Percentiles rank a stretch among this genome's conserved stretches.
Evolutionary conservation across 2,329 filamentous ascomycete species (phyloP).

Genomic region (Mycosphaerella sp.): DNA sequence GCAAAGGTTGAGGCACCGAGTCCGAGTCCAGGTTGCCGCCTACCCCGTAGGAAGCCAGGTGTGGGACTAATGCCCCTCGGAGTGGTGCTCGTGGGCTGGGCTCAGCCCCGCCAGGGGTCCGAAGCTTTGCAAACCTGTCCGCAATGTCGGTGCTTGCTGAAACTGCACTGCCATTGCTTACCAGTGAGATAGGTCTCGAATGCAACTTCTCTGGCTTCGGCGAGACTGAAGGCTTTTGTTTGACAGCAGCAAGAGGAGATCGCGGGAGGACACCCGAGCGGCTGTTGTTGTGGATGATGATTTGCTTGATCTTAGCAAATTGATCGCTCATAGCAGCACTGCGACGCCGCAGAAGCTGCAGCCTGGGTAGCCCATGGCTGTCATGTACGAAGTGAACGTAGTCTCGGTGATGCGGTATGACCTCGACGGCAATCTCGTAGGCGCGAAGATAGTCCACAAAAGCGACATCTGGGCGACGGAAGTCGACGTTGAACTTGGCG

Average conservation of each 20-base stretch:
- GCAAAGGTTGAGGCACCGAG: slow-evolving; percentile 9
- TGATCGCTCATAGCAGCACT: slow-evolving; percentile 34
- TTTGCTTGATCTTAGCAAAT: slow-evolving; percentile 44
- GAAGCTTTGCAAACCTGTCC: slow-evolving; percentile 31
- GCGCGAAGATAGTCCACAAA: slow-evolving; percentile 80
- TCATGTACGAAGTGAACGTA: slow-evolving; percentile 55
- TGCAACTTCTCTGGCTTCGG: slow-evolving; percentile 59
- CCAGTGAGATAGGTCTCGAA: slow-evolving; percentile 49
- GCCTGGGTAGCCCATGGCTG: slow-evolving; percentile 42
- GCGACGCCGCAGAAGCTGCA: slow-evolving; percentile 37
- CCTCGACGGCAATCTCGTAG: slow-evolving; percentile 68
- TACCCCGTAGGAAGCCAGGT: too few relatives aligned
- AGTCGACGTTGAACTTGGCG: slow-evolving; percentile 56
- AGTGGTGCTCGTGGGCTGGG: slow-evolving; percentile 35
- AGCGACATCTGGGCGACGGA: slow-evolving; percentile 64
- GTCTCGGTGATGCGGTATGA: slow-evolving; percentile 69
- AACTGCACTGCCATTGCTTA: neutral
- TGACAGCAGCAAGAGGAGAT: slow-evolving; percentile 12
- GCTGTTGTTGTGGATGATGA: slow-evolving; percentile 48
- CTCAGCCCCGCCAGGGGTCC: slow-evolving; percentile 15
- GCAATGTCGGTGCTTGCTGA: slow-evolving; percentile 31
- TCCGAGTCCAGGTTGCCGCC: slow-evolving; percentile 1
- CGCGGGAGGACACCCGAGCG: slow-evolving; percentile 46
- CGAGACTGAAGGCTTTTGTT: neutral
- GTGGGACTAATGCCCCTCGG: slow-evolving; percentile 28